Evolutionary conservation across 169 alveolate genomes (phyloP).

Genomic region (Ichthyophthirius multifiliis): DNA sequence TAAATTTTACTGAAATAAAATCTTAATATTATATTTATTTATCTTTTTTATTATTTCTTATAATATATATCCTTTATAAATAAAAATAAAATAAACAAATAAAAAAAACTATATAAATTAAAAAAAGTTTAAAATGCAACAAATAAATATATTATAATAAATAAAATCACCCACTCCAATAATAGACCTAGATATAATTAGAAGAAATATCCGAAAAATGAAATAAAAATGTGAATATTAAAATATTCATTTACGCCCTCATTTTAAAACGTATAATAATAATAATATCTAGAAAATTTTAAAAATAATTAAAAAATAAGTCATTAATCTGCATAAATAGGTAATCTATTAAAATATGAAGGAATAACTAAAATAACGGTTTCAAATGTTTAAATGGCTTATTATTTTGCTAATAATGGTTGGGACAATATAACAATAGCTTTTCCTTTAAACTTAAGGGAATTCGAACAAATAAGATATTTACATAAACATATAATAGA

Average conservation of each 20-base stretch:
- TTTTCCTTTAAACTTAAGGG: neutral
- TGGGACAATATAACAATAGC: neutral
- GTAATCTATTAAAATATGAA: neutral
- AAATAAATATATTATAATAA: no score
- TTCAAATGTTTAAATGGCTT: neutral
- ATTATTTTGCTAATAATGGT: neutral
- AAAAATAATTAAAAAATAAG: neutral
- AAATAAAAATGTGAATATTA: neutral
- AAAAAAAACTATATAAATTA: no score
- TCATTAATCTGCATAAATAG: neutral
- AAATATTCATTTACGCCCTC: neutral
- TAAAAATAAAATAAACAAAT: no score
- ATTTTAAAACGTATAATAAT: neutral
- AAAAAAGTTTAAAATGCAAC: no score
- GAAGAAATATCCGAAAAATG: neutral
- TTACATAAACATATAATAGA: neutral
- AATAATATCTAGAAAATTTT: neutral
- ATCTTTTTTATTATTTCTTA: no score
- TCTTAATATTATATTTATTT: no score
- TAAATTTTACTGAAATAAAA: no score
- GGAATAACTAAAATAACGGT: neutral
- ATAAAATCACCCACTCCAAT: conserved; percentile 4
- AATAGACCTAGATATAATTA: neutral
- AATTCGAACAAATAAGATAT: neutral
- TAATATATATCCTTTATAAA: no score